phyloP scores from a whole-genome alignment of 208 protist species.

The Borovskyia barvae region DNA sequence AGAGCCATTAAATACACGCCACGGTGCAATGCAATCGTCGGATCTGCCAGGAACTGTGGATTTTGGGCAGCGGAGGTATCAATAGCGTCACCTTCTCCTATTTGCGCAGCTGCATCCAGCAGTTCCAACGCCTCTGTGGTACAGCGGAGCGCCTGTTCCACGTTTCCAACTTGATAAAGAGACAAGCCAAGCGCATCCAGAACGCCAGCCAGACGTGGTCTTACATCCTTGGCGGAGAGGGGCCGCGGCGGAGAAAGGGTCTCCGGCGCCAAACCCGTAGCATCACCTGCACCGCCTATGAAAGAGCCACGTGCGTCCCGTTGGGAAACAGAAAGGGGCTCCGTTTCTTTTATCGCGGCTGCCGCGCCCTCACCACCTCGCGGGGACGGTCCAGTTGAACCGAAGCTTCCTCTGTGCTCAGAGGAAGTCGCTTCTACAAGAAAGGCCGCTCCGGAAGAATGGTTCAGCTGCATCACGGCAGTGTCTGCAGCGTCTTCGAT shows the following conservation, averaged over 20 bases:
- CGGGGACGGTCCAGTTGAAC: too few relatives aligned
- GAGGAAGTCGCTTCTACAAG: too few relatives aligned
- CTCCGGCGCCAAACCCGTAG: background rate
- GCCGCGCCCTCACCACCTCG: too few relatives aligned
- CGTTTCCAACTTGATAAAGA: conserved; percentile 65
- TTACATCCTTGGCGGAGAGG: conserved; percentile 35
- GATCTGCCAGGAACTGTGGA: conserved; percentile 18
- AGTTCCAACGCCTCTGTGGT: conserved; percentile 68
- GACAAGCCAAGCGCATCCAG: conserved; percentile 78
- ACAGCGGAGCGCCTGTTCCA: conserved; percentile 76
- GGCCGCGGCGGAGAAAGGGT: background rate
- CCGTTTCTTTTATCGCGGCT: too few relatives aligned
- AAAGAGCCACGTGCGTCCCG: too few relatives aligned
- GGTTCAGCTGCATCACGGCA: too few relatives aligned
- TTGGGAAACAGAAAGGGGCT: too few relatives aligned
- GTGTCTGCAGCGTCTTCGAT: too few relatives aligned
- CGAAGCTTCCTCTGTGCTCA: too few relatives aligned
- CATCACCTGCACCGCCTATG: too few relatives aligned
- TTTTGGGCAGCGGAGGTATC: background rate
- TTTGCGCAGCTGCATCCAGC: conserved; percentile 4
- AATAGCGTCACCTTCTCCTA: background rate
- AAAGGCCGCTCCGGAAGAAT: too few relatives aligned
- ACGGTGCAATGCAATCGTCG: conserved; percentile 65
- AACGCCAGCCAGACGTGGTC: conserved; percentile 60
- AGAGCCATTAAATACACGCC: conserved; percentile 81